These are phyloP conservation scores for Tardiomyces digboiensis DNA, from an alignment of 1,139 yeast genomes.

Conservation along the genomic window DNA sequence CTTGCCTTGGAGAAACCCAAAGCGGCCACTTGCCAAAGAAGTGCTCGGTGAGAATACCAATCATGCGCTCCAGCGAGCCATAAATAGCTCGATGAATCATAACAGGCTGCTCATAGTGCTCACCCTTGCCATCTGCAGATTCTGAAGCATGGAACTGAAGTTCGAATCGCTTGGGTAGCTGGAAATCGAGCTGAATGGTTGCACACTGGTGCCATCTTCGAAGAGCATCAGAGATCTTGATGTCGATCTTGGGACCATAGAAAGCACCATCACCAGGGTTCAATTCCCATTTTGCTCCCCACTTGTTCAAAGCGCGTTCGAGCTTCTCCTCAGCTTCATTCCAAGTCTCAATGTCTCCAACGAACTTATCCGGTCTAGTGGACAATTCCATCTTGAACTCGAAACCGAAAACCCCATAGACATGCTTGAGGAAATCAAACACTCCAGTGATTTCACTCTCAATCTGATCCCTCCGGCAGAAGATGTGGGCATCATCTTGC, in stretches of 20 bases:
- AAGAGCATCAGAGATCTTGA: conserved; percentile 84
- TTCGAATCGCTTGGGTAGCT: conserved; percentile 85
- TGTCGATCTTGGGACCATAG: conserved; percentile 97
- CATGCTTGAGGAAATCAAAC: conserved; percentile 62
- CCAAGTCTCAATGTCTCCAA: conserved; percentile 84
- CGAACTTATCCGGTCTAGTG: conserved; percentile 79
- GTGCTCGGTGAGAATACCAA: conserved; percentile 94
- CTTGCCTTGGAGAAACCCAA: conserved; percentile 98
- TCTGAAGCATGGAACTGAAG: conserved; percentile 55
- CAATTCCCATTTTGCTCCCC: conserved; percentile 81
- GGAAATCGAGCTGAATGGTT: conserved; percentile 96
- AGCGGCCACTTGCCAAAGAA: conserved; percentile 98
- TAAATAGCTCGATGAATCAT: conserved; percentile 98
- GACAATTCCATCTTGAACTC: conserved; percentile 67
- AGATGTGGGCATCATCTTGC: conserved; percentile 98
- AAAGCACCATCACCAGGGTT: conserved; percentile 98
- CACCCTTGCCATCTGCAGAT: conserved; percentile 19
- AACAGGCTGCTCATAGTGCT: conserved; percentile 56
- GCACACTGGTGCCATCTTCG: conserved; percentile 98
- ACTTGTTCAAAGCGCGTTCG: conserved; percentile 52
- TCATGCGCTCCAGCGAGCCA: conserved; percentile 98
- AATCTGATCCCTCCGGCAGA: conserved; percentile 79
- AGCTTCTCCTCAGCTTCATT: conserved; percentile 70
- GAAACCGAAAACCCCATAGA: conserved; percentile 75
- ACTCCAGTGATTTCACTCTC: conserved; percentile 68